These are phyloP conservation scores for Metschnikowia proteae DNA, from an alignment of 805 yeast species.

Conservation along the genomic window DNA sequence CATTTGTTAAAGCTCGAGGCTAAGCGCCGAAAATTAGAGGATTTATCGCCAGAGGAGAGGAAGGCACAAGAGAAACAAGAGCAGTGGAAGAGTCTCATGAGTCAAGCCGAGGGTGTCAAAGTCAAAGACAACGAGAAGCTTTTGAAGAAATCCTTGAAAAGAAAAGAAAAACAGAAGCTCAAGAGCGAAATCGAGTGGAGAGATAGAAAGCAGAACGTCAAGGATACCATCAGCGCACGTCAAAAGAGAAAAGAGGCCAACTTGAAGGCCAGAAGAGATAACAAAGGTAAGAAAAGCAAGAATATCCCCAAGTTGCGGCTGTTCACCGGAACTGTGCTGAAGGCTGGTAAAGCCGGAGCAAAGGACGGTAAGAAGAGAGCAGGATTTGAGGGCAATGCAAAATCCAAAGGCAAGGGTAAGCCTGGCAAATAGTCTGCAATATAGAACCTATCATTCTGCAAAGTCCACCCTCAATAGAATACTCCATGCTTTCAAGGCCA, in stretches of 20 bases:
- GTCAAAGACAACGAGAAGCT: constrained; percentile 86
- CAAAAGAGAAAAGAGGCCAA: constrained; percentile 91
- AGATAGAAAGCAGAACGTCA: constrained; percentile 79
- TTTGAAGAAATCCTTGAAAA: constrained; percentile 78
- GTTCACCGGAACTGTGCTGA: constrained; percentile 50
- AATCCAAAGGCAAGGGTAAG: constrained; percentile 28
- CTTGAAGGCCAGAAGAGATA: constrained; percentile 76
- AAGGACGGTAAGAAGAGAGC: constrained; percentile 52
- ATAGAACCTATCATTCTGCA: neutral
- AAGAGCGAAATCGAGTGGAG: constrained; percentile 90
- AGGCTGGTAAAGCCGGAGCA: constrained; percentile 34
- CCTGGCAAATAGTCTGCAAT: constrained; percentile 23
- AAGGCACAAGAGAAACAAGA: constrained; percentile 63
- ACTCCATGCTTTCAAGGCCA: too few species aligned
- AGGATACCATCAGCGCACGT: constrained; percentile 67
- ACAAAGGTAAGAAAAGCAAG: constrained; percentile 76
- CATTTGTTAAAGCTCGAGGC: constrained; percentile 74
- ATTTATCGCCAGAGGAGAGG: constrained; percentile 59
- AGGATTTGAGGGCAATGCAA: constrained; percentile 83
- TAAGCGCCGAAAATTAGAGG: constrained; percentile 60
- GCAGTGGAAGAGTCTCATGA: constrained; percentile 80
- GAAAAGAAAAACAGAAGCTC: constrained; percentile 77
- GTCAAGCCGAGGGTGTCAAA: constrained; percentile 85
- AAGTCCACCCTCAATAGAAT: too few species aligned
- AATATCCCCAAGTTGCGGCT: constrained; percentile 67